phyloP scores from a whole-genome alignment of 345 rosid genomes.

The Erysimum cheiranthoides region DNA sequence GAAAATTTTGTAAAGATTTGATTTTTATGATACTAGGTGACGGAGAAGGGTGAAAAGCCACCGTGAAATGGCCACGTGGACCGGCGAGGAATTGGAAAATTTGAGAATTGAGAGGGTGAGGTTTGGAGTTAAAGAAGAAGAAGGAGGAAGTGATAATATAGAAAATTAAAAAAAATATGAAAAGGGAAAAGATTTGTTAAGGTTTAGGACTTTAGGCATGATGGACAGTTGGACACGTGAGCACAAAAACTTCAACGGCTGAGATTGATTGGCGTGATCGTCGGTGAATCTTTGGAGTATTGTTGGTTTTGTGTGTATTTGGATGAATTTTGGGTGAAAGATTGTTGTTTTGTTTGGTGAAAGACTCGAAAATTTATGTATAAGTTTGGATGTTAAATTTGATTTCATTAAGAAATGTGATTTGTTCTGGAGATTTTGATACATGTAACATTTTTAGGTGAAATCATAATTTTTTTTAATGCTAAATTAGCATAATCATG shows the following conservation, averaged over 20 bases:
- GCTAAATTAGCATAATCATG: background rate
- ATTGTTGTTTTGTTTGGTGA: conserved; percentile 7
- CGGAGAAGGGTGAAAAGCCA: conserved; percentile 21
- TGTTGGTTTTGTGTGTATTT: background rate
- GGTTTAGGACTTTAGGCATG: conserved; percentile 1
- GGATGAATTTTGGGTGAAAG: conserved; percentile 22
- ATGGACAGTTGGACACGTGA: conserved; percentile 13
- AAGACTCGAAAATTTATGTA: background rate
- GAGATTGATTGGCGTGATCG: conserved; percentile 9
- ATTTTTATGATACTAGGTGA: background rate
- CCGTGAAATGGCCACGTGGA: conserved; percentile 43
- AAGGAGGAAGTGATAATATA: background rate
- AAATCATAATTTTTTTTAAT: background rate
- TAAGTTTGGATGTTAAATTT: background rate
- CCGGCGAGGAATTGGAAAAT: background rate
- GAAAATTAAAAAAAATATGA: background rate
- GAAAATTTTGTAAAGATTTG: background rate
- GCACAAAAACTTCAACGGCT: conserved; percentile 10
- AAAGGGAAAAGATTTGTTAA: conserved; percentile 5
- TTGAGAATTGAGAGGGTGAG: conserved; percentile 37
- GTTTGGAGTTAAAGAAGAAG: conserved; percentile 35
- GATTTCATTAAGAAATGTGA: background rate
- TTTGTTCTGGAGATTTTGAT: background rate
- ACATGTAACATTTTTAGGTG: background rate
- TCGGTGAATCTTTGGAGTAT: background rate